phyloP scores from a whole-genome alignment of 192 early-diverging fungal species.

The Funneliformis mosseae region DNA sequence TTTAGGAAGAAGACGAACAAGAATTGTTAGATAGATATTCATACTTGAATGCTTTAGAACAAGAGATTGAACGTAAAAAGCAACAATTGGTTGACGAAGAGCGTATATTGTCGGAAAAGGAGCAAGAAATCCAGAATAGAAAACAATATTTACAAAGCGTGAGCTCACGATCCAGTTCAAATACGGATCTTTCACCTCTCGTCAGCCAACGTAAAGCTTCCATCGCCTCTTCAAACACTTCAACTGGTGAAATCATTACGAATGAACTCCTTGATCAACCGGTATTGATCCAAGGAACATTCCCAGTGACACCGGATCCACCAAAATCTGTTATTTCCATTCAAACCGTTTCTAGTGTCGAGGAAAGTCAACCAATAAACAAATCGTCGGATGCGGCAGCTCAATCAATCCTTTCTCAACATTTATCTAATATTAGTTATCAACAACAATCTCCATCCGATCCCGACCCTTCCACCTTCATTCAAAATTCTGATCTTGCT shows the following conservation, averaged over 20 bases:
- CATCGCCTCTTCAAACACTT: neutral
- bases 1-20: constrained; percentile 19
- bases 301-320: neutral
- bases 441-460: neutral
- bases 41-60: constrained; percentile 27
- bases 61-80: constrained; percentile 33
- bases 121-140: constrained; percentile 3
- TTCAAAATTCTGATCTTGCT: neutral
- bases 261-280: neutral
- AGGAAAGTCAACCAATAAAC: neutral
- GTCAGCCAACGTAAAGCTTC: neutral
- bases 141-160: neutral
- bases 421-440: constrained; percentile 3
- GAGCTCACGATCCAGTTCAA: neutral
- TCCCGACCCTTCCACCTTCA: neutral
- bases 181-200: neutral
- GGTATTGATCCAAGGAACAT: neutral
- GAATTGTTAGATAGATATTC: constrained; percentile 17
- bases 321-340: neutral
- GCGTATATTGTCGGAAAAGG: neutral
- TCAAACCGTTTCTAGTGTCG: neutral
- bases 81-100: constrained; percentile 13
- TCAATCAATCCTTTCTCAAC: neutral
- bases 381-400: neutral
- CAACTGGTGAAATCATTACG: neutral